phyloP scores from a whole-genome alignment of 306 rosid genomes.

The Psophocarpus tetragonolobus region DNA sequence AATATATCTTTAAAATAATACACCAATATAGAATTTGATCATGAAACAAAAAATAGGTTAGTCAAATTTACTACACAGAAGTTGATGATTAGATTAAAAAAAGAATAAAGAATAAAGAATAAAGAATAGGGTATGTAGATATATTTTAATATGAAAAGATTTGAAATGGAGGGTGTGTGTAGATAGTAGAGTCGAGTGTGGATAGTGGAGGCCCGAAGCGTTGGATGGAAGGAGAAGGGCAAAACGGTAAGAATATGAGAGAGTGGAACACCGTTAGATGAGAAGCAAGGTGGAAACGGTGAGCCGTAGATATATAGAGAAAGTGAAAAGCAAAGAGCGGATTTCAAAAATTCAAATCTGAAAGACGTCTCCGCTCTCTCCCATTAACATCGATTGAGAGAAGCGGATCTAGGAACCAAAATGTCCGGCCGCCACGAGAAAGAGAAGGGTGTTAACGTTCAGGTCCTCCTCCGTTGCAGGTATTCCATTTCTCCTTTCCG shows the following conservation, averaged over 20 bases:
- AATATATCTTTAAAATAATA: too few species aligned
- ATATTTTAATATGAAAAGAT: too few species aligned
- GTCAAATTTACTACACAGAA: too few species aligned
- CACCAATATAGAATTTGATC: too few species aligned
- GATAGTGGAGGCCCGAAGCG: neutral
- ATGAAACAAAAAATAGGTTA: too few species aligned
- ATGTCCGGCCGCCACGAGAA: constrained; percentile 87
- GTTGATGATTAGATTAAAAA: too few species aligned
- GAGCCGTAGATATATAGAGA: constrained; percentile 45
- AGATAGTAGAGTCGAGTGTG: too few species aligned
- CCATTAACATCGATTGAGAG: neutral
- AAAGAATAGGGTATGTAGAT: too few species aligned
- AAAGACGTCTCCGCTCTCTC: constrained; percentile 22
- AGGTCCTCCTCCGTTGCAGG: constrained; percentile 98
- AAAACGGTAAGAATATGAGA: neutral
- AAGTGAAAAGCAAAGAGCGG: constrained; percentile 47
- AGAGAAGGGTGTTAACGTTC: constrained; percentile 96
- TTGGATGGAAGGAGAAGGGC: neutral
- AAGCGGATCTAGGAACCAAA: constrained; percentile 44
- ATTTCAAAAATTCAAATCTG: constrained; percentile 67
- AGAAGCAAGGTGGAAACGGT: neutral
- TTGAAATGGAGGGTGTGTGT: too few species aligned
- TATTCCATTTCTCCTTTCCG: constrained; percentile 1
- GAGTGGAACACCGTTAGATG: constrained; percentile 18
- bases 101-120: too few species aligned